A percentile compares a stretch with the other conserved stretches of the same genome.
These are phyloP conservation scores for Brachypodium distachyon DNA, from an alignment of 202 grass and related monocot species.

Conservation along the genomic window DNA sequence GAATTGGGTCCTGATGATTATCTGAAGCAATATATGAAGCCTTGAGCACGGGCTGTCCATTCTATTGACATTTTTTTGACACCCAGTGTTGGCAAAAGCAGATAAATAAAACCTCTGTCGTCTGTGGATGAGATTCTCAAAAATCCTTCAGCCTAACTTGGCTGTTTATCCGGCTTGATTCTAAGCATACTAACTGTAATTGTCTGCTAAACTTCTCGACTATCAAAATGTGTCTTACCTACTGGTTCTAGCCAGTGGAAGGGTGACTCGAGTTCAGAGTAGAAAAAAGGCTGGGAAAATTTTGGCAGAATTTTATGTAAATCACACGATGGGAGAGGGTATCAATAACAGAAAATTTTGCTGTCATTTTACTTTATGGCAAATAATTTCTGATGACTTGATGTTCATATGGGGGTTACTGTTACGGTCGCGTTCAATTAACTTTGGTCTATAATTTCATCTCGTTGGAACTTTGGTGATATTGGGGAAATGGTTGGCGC, in stretches of 20 bases:
- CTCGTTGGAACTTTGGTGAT: too few species aligned
- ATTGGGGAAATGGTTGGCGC: background rate
- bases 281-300: background rate
- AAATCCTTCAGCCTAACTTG: background rate
- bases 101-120: background rate
- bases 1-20: constrained; percentile 47
- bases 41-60: background rate
- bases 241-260: background rate
- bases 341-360: background rate
- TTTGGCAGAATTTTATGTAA: background rate
- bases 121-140: background rate
- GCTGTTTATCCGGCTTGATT: background rate
- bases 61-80: background rate
- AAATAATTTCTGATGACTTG: background rate
- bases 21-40: constrained; percentile 24
- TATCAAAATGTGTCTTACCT: background rate
- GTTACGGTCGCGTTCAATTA: background rate
- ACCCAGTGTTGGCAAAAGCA: background rate
- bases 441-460: background rate
- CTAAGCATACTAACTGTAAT: background rate
- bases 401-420: background rate
- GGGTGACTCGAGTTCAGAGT: background rate
- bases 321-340: background rate
- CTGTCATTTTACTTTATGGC: background rate
- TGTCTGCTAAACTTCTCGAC: background rate